Percentiles rank a stretch among this genome's conserved stretches.
Conservation (phyloP, 352 stramenopile species). For the Pythium phragmiticola region DNA sequence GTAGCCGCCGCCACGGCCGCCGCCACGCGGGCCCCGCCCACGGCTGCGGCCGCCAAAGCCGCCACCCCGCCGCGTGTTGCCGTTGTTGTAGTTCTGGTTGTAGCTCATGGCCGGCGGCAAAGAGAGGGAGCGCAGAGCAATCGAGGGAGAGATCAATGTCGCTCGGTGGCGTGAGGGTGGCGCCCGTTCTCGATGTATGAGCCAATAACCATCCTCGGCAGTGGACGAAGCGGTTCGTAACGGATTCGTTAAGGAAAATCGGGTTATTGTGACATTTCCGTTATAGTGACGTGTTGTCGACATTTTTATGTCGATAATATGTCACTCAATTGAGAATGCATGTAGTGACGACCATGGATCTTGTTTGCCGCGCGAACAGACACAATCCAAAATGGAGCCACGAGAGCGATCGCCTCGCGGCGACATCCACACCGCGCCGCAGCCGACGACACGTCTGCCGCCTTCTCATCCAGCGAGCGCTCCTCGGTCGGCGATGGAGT, state of each 20-base stretch:
- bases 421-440: background rate
- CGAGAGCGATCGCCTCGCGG: background rate
- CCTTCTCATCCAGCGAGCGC: background rate
- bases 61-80: conserved; percentile 36
- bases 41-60: conserved; percentile 65
- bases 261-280: background rate
- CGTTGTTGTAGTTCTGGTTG: conserved; percentile 44
- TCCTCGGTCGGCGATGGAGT: conserved; percentile 10
- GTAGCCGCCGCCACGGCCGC: conserved; percentile 33
- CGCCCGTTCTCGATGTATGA: background rate
- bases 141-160: background rate
- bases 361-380: background rate
- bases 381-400: background rate
- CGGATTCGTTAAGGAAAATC: background rate
- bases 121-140: background rate
- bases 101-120: conserved; percentile 49
- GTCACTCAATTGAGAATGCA: background rate
- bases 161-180: background rate
- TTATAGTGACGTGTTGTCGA: background rate
- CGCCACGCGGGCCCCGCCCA: conserved; percentile 33
- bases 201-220: background rate
- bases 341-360: background rate
- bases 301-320: background rate
- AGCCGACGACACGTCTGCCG: background rate
- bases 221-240: background rate